Evolutionary conservation across 176 grass and related monocot species (phyloP).

Genomic region (Stipa capillata): DNA sequence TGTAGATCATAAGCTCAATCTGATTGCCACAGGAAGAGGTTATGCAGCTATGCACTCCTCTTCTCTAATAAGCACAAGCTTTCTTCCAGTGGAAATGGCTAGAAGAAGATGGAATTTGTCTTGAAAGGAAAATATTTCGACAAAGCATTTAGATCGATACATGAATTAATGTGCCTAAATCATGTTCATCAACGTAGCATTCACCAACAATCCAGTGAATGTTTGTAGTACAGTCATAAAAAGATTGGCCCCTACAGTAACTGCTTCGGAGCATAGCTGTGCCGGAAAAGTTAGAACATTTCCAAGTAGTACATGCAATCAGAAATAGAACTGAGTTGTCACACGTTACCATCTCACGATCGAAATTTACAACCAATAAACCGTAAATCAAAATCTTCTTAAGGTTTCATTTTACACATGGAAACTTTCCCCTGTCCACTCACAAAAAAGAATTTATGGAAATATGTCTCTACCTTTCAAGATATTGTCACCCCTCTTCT

Average conservation of each 20-base stretch:
- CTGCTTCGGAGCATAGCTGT: conserved; percentile 11
- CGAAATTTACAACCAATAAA: neutral
- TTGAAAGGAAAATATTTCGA: neutral
- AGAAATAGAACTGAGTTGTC: neutral
- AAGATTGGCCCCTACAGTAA: neutral
- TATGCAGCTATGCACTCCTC: too few species aligned
- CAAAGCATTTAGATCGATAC: conserved; percentile 41
- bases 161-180: conserved; percentile 42
- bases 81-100: neutral
- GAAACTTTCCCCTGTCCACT: too few species aligned
- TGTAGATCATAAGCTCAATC: neutral
- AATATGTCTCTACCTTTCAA: too few species aligned
- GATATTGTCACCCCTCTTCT: too few species aligned
- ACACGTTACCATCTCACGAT: neutral
- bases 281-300: neutral
- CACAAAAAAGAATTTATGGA: too few species aligned
- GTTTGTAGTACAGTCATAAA: conserved; percentile 31
- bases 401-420: too few species aligned
- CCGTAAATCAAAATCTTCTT: too few species aligned
- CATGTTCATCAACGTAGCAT: conserved; percentile 47
- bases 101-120: neutral
- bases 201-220: conserved; percentile 40
- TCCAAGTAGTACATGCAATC: neutral
- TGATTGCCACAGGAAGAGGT: too few species aligned
- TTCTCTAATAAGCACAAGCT: neutral